A percentile compares a stretch with the other conserved stretches of the same genome.
These are phyloP conservation scores for Floccularia luteovirens DNA, from an alignment of 768 basidiomycete species.

Conservation along the genomic window DNA sequence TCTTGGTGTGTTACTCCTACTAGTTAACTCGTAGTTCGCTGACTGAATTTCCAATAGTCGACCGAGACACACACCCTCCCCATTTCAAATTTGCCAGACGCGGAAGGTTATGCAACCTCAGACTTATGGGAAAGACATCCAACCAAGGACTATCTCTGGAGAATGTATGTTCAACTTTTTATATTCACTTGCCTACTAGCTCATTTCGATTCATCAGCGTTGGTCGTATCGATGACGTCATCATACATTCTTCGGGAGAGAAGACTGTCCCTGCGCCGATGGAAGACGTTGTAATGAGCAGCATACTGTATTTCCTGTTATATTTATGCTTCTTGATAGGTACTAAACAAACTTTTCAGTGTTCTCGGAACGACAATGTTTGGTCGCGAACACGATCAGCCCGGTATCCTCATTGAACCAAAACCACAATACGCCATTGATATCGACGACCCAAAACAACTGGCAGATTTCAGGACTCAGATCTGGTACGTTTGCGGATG, in stretches of 20 bases:
- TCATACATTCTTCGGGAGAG: conserved; percentile 26
- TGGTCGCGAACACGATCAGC: conserved; percentile 22
- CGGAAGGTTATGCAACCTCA: conserved; percentile 26
- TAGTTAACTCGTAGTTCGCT: not conserved
- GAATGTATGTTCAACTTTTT: conserved; percentile 16
- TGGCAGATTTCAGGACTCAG: conserved; percentile 21
- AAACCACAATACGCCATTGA: conserved; percentile 17
- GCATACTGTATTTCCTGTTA: conserved; percentile 9
- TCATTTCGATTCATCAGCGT: conserved; percentile 2
- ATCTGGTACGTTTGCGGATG: conserved; percentile 19
- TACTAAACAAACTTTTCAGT: conserved; percentile 6
- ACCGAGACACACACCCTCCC: conserved; percentile 16
- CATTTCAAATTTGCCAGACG: conserved; percentile 23
- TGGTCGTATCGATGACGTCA: conserved; percentile 31
- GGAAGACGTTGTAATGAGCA: conserved; percentile 17
- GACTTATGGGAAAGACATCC: conserved; percentile 30
- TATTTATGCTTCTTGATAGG: not conserved
- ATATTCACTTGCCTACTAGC: not conserved
- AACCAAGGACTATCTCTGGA: conserved; percentile 24
- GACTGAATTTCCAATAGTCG: conserved; percentile 9
- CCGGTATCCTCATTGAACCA: conserved; percentile 23
- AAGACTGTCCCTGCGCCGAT: conserved; percentile 28
- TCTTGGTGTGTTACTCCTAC: conserved; percentile 19
- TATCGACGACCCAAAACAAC: conserved; percentile 14
- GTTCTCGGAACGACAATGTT: conserved; percentile 30